phyloP scores from a whole-genome alignment of 768 basidiomycete species.

The button mushroom (Agaricus bisporus) region DNA sequence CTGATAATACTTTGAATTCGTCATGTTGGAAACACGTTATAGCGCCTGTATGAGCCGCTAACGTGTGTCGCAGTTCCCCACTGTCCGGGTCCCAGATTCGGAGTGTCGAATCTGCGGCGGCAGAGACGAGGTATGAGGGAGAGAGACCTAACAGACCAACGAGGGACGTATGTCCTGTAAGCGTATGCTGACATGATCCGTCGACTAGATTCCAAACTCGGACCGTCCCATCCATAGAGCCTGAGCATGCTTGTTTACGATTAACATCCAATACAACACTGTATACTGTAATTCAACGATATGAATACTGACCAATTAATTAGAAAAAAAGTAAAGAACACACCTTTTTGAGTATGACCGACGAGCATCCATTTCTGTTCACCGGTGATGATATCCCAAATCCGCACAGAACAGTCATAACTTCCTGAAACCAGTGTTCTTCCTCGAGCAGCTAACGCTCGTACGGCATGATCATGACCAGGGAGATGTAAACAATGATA shows the following conservation, averaged over 20 bases:
- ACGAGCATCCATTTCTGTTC: slow-evolving; percentile 72
- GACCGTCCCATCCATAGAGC: slow-evolving; percentile 97
- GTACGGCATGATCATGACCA: slow-evolving; percentile 89
- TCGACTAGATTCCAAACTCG: slow-evolving; percentile 88
- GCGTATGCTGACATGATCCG: slow-evolving; percentile 72
- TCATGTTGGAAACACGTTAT: slow-evolving; percentile 99
- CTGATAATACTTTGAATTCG: slow-evolving; percentile 94
- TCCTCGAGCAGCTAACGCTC: slow-evolving; percentile 88
- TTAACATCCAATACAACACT: slow-evolving; percentile 86
- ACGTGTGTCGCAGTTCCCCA: slow-evolving; percentile 72
- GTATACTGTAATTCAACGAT: slow-evolving; percentile 55
- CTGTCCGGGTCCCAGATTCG: slow-evolving; percentile 91
- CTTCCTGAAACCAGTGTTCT: slow-evolving; percentile 90
- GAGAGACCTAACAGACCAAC: slow-evolving; percentile 91
- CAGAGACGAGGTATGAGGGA: slow-evolving; percentile 86
- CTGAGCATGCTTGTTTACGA: slow-evolving; percentile 90
- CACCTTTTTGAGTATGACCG: slow-evolving; percentile 92
- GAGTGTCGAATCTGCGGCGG: slow-evolving; percentile 92
- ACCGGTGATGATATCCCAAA: slow-evolving; percentile 91
- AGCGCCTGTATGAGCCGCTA: slow-evolving; percentile 92
- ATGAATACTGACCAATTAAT: not conserved
- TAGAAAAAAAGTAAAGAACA: slow-evolving; percentile 13
- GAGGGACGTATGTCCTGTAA: slow-evolving; percentile 90
- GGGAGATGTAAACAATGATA: slow-evolving; percentile 81
- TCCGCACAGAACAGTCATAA: slow-evolving; percentile 91